Evolutionary conservation across 495 filamentous ascomycete genomes (phyloP), one percentile per base, ranked within the genome.

Genomic region (Podospora pseudoanserina): DNA sequence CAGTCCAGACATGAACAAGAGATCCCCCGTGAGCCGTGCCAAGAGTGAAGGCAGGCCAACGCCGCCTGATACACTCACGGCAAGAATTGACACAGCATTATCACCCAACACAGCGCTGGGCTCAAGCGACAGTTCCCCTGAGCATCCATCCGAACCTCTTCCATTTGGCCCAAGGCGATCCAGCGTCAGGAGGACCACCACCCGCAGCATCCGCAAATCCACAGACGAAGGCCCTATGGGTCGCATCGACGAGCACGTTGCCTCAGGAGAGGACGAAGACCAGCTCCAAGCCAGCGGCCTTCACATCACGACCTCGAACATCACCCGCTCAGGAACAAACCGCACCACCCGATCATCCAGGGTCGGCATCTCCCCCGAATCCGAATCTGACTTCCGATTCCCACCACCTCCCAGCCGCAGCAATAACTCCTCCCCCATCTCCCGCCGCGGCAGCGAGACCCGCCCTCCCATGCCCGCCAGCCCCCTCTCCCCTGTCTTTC

Each of bases 1-100:
- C 4, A 74, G 70, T 59, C 73, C 73, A 0, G 73, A 74, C 27
- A 74, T 74, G 39, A 66, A 72, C 57, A 68, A 66, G 18, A 65
- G 68, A 11, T 28, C 59, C 5, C 66, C 62, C 5, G 56, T 71
- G 0, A 63, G 64, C n/a, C 69, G 69, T 13, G 64, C 65, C 66
- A 32, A 26, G 53, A 72, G 70, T 62, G 67, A 70, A 3, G 58
- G 57, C 0, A 5, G 63, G 19, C 20, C 67, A 30, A 63, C 58
- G 20, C 27, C 60, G 30, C 11, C 27, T 11, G 53, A 27, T 20
- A 9, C 56, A 58, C 16, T 30, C n/a, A 61, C 61, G 19, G 23
- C 27, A 3, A 34, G 62, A 34, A 4, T 26, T 15, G 69, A 71
- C n/a, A 44, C 65, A 18, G 0, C 23, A 53, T 23, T 56, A 13